Base-by-base conservation (phyloP, 192 early-diverging fungal genomes). In the Ambispora gerdemannii region DNA sequence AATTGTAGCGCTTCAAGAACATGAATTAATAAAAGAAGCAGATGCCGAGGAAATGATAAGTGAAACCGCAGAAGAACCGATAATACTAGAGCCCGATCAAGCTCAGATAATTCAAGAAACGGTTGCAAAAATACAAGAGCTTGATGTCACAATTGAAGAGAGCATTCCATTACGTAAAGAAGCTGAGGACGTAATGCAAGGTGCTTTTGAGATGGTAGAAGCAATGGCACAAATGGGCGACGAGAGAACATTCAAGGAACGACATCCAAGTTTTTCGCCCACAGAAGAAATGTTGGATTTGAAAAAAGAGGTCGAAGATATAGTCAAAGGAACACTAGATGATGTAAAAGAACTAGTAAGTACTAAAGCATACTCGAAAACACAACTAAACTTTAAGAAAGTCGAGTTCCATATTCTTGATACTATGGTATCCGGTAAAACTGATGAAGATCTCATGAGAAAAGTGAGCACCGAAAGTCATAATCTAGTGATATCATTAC, bases 401-500 rank as follows among this genome's bases (percentile, higher is more conserved):
- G 38, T 70, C 1, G 67, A 70, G 49, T 3, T 49, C n/a, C 11
- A 32, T 51, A 24, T 66, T 51, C 0, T 66, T 1, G 50, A 67
- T 33, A 31, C 28, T 30, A 13, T 67, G 10, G 13, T 66, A 2
- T 20, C 64, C 32, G n/a, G 50, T 33, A 63, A 67, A 51, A 20
- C 31, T 31, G 32, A 11, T 4, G 19, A 0, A 58, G 24, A 58
- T 38, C 0, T 58, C 13, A 17, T 27, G 13, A 4, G 43, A 56
- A 20, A 25, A 1, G 10, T 70, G 1, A 32, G 49, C 28, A 11
- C 1, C 19, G 55, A 70, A 70, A 67, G 43, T 52, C 47, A 67
- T 33, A 67, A 67, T 33, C 20, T 51, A 20, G 25, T 30, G 25
- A 51, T 33, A 6, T 67, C 75, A 28, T 69, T 86, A 64, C 77